Evolutionary conservation across 2,329 filamentous ascomycete species (phyloP).

Genomic region (Calonectria ilicicola): DNA sequence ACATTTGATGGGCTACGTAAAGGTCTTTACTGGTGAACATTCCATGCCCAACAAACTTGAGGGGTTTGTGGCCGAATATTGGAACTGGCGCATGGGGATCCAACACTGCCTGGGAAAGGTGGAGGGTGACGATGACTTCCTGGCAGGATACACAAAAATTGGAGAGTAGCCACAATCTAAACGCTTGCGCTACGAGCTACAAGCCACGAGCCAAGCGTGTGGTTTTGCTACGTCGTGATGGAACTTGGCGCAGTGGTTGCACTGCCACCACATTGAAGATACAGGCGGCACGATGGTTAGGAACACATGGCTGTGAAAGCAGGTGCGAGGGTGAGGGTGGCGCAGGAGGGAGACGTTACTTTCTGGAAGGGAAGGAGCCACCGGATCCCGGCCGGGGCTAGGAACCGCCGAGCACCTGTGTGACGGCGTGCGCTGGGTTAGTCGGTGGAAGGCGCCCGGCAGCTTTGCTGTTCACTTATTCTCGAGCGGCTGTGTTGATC

Average conservation of each 20-base stretch:
- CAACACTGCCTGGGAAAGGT: background rate
- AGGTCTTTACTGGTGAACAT: background rate
- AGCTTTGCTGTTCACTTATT: background rate
- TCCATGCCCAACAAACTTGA: too few relatives aligned
- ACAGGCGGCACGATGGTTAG: background rate
- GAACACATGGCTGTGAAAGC: background rate
- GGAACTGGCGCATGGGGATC: background rate
- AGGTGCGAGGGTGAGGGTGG: background rate
- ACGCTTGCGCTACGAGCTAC: too few relatives aligned
- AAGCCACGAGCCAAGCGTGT: background rate
- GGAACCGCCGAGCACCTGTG: background rate
- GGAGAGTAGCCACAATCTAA: background rate
- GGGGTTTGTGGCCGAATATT: background rate
- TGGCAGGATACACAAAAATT: background rate
- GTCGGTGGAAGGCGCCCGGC: background rate
- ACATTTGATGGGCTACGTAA: background rate
- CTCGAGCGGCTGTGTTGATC: background rate
- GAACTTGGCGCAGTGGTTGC: background rate
- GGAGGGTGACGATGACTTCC: background rate
- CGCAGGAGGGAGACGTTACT: background rate
- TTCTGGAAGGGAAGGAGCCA: background rate
- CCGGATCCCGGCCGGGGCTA: background rate
- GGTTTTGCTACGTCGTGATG: background rate
- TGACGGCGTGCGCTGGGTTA: background rate
- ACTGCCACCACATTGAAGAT: background rate